Evolutionary conservation across 2,329 filamentous ascomycete species (phyloP).

Genomic region (Trichoderma asperellum): DNA sequence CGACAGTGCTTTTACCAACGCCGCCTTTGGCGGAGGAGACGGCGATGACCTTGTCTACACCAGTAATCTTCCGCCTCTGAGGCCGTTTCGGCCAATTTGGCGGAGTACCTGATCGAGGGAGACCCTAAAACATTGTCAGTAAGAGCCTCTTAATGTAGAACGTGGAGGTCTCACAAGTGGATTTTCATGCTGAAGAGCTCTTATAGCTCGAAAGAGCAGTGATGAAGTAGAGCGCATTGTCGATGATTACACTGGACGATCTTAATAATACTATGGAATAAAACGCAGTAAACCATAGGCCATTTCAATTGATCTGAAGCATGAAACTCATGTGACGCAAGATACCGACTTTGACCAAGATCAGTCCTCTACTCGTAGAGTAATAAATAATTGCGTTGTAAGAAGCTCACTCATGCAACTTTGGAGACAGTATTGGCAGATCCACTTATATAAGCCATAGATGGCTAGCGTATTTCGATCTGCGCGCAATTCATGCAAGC

Average conservation of each 20-base stretch:
- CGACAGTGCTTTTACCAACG: slow-evolving; percentile 95
- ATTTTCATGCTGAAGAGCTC: slow-evolving; percentile 71
- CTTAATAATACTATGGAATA: background rate
- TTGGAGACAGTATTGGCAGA: background rate
- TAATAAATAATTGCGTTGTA: background rate
- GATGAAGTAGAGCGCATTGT: slow-evolving; percentile 46
- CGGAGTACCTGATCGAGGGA: slow-evolving; percentile 72
- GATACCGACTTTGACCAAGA: background rate
- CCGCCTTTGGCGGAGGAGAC: slow-evolving; percentile 96
- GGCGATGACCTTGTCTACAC: slow-evolving; percentile 91
- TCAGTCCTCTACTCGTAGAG: background rate
- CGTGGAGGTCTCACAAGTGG: slow-evolving; percentile 65
- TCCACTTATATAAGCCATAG: background rate
- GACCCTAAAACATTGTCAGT: slow-evolving; percentile 60
- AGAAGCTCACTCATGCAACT: background rate
- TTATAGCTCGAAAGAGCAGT: slow-evolving; percentile 43
- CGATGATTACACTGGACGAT: background rate
- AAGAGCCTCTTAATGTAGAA: background rate
- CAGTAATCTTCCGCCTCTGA: slow-evolving; percentile 75
- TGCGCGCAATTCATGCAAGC: background rate
- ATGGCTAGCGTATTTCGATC: background rate
- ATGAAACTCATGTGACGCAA: background rate
- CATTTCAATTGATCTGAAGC: background rate
- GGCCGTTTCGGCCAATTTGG: slow-evolving; percentile 72
- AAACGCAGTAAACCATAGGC: background rate